phyloP scores from a whole-genome alignment of 805 yeast species.

The Kuraishia capsulata region DNA sequence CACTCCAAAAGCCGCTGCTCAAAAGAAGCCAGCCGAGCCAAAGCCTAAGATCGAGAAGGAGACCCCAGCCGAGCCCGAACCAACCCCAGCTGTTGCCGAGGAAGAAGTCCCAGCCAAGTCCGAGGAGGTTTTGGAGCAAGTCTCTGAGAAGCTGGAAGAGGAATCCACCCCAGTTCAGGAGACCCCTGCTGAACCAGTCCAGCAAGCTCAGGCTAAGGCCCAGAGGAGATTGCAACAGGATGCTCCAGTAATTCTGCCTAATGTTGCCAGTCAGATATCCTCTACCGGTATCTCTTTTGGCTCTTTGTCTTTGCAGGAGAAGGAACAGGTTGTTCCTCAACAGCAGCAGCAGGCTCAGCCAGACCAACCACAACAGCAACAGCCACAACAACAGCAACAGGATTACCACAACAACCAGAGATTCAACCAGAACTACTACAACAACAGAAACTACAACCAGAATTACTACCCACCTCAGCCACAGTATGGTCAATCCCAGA shows the following conservation, averaged over 20 bases:
- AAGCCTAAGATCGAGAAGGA: constrained; percentile 9
- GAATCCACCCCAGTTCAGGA: constrained; percentile 3
- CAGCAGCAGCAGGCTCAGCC: constrained; percentile 14
- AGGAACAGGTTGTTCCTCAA: constrained; percentile 20
- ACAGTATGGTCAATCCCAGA: constrained; percentile 11
- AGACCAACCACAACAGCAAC: constrained; percentile 8
- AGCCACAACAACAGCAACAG: constrained; percentile 12
- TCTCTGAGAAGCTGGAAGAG: constrained; percentile 1
- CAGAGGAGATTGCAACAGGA: constrained; percentile 8
- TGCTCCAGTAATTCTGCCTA: constrained; percentile 36
- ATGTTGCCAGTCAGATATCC: constrained; percentile 32
- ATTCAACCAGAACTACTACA: constrained; percentile 10
- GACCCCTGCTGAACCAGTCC: constrained; percentile 3
- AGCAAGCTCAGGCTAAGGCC: background rate
- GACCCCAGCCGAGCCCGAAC: constrained; percentile 10
- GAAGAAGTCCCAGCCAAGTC: constrained; percentile 2
- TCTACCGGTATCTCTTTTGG: constrained; percentile 45
- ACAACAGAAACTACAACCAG: constrained; percentile 8
- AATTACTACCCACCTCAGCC: constrained; percentile 12
- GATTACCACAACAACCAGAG: constrained; percentile 22
- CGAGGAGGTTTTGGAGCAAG: background rate
- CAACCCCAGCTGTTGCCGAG: constrained; percentile 2
- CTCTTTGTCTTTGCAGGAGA: constrained; percentile 39
- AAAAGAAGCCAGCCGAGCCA: constrained; percentile 3
- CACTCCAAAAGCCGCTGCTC: constrained; percentile 10